A percentile compares a stretch with the other conserved stretches of the same genome.
Conservation (phyloP, 192 early-diverging fungal genomes). For the Coemansia sp. region DNA sequence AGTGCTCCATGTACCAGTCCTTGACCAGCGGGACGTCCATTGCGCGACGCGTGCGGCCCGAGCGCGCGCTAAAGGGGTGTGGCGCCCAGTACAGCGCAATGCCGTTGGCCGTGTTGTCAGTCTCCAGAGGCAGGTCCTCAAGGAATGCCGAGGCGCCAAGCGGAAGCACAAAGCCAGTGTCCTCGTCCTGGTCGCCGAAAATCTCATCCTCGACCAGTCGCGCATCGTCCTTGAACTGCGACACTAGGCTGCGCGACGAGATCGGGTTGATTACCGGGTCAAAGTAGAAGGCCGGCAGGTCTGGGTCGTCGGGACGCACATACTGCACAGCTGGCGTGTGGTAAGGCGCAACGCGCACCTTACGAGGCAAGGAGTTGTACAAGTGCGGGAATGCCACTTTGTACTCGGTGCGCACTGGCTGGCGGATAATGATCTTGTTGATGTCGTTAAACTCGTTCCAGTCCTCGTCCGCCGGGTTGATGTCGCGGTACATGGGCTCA, state of each 20-base stretch:
- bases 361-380: slow-evolving; percentile 95
- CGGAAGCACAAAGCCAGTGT: slow-evolving; percentile 73
- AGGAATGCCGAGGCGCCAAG: slow-evolving; percentile 76
- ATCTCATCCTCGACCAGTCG: slow-evolving; percentile 77
- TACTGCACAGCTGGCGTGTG: slow-evolving; percentile 90
- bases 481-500: slow-evolving; percentile 95
- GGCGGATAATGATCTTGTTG: slow-evolving; percentile 99
- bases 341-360: slow-evolving; percentile 89
- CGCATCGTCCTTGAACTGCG: slow-evolving; percentile 67
- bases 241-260: slow-evolving; percentile 49
- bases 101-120: slow-evolving; percentile 88
- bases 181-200: slow-evolving; percentile 66
- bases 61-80: slow-evolving; percentile 92
- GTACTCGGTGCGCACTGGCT: slow-evolving; percentile 98
- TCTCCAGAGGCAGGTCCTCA: slow-evolving; percentile 71
- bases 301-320: slow-evolving; percentile 86
- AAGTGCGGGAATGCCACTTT: slow-evolving; percentile 98
- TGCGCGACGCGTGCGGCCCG: slow-evolving; percentile 86
- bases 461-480: slow-evolving; percentile 95
- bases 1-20: slow-evolving; percentile 98
- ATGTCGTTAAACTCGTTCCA: slow-evolving; percentile 99
- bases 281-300: slow-evolving; percentile 96
- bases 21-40: slow-evolving; percentile 94
- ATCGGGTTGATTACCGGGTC: slow-evolving; percentile 99
- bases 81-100: slow-evolving; percentile 98